Percentiles rank a stretch among this genome's conserved stretches.
Evolutionary conservation across 768 basidiomycete species (phyloP).

Genomic region (button mushroom (Agaricus bisporus)): DNA sequence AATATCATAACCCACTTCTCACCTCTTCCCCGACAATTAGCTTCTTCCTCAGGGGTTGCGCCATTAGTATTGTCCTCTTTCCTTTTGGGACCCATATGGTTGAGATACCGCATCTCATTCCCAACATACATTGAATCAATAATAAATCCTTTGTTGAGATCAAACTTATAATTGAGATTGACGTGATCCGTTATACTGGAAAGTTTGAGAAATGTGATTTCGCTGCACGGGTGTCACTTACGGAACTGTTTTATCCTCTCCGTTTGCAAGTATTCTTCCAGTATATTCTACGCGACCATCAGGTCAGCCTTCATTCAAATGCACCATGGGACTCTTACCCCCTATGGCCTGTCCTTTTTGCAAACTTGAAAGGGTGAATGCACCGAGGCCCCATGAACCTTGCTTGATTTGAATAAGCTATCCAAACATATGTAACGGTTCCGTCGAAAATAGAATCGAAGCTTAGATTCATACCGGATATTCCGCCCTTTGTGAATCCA

Average conservation of each 20-base stretch:
- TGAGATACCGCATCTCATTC: constrained; percentile 64
- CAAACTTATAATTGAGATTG: constrained; percentile 57
- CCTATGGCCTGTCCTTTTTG: constrained; percentile 7
- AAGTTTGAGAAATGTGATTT: constrained; percentile 15
- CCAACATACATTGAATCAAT: constrained; percentile 55
- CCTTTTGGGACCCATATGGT: constrained; percentile 35
- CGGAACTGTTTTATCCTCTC: constrained; percentile 47
- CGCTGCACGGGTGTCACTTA: constrained; percentile 21
- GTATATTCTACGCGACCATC: constrained; percentile 45
- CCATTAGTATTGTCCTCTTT: constrained; percentile 34
- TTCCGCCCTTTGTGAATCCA: constrained; percentile 34
- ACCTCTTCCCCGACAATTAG: constrained; percentile 3
- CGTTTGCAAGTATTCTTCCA: constrained; percentile 25
- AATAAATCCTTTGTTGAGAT: constrained; percentile 36
- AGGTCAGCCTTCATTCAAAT: not conserved
- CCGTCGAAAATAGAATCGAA: not conserved
- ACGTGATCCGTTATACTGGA: constrained; percentile 36
- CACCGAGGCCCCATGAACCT: constrained; percentile 8
- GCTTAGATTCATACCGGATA: constrained; percentile 31
- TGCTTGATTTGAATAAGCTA: not conserved
- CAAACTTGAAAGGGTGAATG: not conserved
- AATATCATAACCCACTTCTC: not conserved
- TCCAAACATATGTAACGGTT: not conserved
- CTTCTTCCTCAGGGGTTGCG: not conserved
- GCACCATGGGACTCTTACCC: constrained; percentile 9